Evolutionary conservation across 140 eudicot species (phyloP).

Genomic region (Cichorium intybus): DNA sequence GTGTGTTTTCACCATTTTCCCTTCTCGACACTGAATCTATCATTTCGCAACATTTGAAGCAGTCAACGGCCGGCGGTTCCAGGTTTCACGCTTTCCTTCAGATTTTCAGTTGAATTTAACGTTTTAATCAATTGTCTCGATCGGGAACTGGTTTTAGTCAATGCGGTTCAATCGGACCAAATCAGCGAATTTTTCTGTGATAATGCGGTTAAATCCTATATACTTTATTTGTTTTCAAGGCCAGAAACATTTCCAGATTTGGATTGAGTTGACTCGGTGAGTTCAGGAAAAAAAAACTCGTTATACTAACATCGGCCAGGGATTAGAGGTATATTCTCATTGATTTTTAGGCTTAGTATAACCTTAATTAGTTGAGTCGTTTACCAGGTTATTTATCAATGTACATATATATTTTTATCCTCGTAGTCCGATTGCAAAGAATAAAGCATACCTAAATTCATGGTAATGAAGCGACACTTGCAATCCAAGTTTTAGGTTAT

Average conservation of each 20-base stretch:
- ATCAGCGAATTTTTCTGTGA: constrained; percentile 7
- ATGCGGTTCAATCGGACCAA: constrained; percentile 23
- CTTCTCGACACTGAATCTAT: constrained; percentile 7
- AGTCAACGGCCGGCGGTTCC: constrained; percentile 44
- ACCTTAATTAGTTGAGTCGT: constrained; percentile 2
- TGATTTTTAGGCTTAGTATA: constrained; percentile 2
- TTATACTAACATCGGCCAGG: background rate
- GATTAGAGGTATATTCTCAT: constrained; percentile 16
- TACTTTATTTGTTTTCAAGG: background rate
- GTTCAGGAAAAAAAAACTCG: constrained; percentile 20
- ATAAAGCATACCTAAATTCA: too few species aligned
- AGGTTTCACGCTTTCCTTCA: constrained; percentile 19
- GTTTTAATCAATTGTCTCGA: constrained; percentile 1
- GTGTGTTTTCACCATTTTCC: constrained; percentile 21
- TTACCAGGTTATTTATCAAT: background rate
- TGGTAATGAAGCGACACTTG: too few species aligned
- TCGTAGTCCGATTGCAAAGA: too few species aligned
- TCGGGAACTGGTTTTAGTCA: constrained; percentile 21
- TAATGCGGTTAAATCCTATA: background rate
- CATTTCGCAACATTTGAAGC: constrained; percentile 33
- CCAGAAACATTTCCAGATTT: constrained; percentile 22
- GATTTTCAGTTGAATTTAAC: constrained; percentile 5
- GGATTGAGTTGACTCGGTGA: constrained; percentile 38
- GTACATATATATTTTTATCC: background rate
- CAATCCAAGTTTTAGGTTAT: too few species aligned